Conservation (phyloP, 1,139 yeast species). For the Debaryomyces robertsiae region DNA sequence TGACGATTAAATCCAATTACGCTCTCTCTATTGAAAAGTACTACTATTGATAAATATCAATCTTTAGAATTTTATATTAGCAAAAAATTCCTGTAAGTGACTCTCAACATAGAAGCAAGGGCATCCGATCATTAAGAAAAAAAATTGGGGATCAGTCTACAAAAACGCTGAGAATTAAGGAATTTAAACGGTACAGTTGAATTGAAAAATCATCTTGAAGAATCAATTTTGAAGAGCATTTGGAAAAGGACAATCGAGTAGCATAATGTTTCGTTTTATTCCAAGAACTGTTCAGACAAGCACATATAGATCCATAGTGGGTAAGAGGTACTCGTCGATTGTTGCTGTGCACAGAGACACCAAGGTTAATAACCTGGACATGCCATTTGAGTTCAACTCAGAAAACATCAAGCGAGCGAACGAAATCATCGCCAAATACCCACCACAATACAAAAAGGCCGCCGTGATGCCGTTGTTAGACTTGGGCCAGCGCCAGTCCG, state of each 20-base stretch:
- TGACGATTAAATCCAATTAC: conserved; percentile 9
- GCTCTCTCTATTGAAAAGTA: conserved; percentile 8
- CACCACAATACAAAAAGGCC: conserved; percentile 83
- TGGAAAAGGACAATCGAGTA: neutral
- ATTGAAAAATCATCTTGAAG: too few relatives aligned
- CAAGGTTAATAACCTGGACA: conserved; percentile 63
- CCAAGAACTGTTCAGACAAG: conserved; percentile 11
- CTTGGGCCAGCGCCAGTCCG: conserved; percentile 85
- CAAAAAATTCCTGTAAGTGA: too few relatives aligned
- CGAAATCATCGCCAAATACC: conserved; percentile 76
- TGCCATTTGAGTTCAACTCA: conserved; percentile 74
- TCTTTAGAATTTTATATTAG: too few relatives aligned
- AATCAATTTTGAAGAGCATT: too few relatives aligned
- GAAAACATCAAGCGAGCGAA: conserved; percentile 72
- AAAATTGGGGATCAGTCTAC: neutral
- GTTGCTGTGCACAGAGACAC: conserved; percentile 76
- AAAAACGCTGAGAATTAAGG: neutral
- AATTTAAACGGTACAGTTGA: too few relatives aligned
- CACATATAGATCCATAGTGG: conserved; percentile 9
- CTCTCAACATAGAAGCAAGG: neutral
- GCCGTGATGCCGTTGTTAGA: conserved; percentile 89
- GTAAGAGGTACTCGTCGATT: conserved; percentile 41
- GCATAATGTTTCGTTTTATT: conserved; percentile 19
- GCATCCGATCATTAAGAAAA: neutral
- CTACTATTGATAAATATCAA: neutral